Evolutionary conservation across 345 rosid species (phyloP).

Genomic region (Aquilaria malaccensis): DNA sequence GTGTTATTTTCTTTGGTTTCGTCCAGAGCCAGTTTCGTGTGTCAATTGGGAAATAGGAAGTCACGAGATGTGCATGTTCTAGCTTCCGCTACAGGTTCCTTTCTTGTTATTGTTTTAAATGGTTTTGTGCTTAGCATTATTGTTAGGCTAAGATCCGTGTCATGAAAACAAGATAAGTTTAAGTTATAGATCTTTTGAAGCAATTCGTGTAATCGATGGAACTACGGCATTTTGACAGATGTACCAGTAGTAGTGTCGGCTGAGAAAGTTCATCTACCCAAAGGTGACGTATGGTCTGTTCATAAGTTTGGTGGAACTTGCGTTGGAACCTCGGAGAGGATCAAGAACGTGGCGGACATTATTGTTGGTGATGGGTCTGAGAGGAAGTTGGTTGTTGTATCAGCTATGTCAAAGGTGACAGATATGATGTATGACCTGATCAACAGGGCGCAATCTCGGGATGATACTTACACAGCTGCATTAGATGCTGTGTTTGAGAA

Average conservation of each 20-base stretch:
- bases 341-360: slow-evolving; percentile 76
- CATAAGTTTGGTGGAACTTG: slow-evolving; percentile 99
- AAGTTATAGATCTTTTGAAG: neutral
- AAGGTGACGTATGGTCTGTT: slow-evolving; percentile 80
- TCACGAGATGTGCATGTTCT: slow-evolving; percentile 19
- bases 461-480: slow-evolving; percentile 72
- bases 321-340: slow-evolving; percentile 80
- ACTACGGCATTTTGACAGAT: slow-evolving; percentile 29
- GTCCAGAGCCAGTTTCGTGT: slow-evolving; percentile 28
- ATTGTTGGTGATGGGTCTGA: slow-evolving; percentile 58
- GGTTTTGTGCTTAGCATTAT: neutral
- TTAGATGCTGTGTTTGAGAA: slow-evolving; percentile 73
- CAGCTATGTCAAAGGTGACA: slow-evolving; percentile 98
- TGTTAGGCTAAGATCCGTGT: neutral
- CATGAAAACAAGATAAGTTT: neutral
- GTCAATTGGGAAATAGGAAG: slow-evolving; percentile 27
- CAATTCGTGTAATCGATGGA: too few species aligned
- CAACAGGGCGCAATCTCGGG: slow-evolving; percentile 75
- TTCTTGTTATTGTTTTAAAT: slow-evolving; percentile 5
- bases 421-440: slow-evolving; percentile 98
- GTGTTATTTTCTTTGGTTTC: slow-evolving; percentile 6
- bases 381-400: slow-evolving; percentile 81
- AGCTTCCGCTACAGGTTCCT: slow-evolving; percentile 53
- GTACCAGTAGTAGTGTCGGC: slow-evolving; percentile 34
- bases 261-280: slow-evolving; percentile 46